Percentiles rank a stretch among this genome's conserved stretches.
Evolutionary conservation across 345 rosid genomes (phyloP).

Genomic region (Psidium friedrichsthalianum): DNA sequence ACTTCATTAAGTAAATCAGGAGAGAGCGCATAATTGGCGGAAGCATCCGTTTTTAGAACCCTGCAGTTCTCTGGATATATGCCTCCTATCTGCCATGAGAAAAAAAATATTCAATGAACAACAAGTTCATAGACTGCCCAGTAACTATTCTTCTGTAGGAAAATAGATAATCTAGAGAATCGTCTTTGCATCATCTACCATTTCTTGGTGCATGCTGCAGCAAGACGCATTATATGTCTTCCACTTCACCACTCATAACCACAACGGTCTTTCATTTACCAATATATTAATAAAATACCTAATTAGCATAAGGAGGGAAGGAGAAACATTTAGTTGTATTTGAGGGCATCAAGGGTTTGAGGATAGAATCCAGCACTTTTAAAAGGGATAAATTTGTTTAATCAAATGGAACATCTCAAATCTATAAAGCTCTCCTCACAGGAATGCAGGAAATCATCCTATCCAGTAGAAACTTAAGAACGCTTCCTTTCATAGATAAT

Average conservation of each 20-base stretch:
- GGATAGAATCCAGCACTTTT: neutral
- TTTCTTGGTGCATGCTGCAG: neutral
- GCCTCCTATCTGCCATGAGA: slow-evolving; percentile 56
- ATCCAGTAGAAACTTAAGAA: neutral
- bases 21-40: slow-evolving; percentile 55
- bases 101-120: neutral
- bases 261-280: neutral
- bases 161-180: neutral
- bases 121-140: neutral
- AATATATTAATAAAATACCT: neutral
- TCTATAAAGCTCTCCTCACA: neutral
- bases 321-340: neutral
- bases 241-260: neutral
- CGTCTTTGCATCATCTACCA: neutral
- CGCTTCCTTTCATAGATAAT: neutral
- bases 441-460: neutral
- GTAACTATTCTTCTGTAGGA: neutral
- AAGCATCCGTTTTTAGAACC: slow-evolving; percentile 51
- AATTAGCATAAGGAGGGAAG: neutral
- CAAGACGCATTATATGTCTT: neutral
- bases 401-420: neutral
- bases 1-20: slow-evolving; percentile 48
- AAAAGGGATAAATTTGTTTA: neutral
- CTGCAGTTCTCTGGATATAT: slow-evolving; percentile 69
- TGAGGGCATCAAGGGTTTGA: neutral